Conservation (phyloP, 148 eudicot genomes). For the Rhododendron molle region DNA sequence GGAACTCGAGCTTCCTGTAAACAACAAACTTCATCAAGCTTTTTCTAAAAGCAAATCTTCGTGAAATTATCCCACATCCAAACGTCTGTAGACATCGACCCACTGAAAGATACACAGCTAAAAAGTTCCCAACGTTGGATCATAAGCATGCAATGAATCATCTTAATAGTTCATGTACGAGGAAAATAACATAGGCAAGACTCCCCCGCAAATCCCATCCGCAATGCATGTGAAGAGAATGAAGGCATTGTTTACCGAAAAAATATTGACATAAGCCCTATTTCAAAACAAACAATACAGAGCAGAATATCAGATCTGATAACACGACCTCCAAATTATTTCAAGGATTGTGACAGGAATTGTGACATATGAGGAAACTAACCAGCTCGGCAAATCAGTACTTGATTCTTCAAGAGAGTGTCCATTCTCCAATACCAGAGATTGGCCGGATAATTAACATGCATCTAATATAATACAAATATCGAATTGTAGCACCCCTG, state of each 20-base stretch:
- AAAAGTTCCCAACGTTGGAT: too few relatives aligned
- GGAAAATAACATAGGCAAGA: too few relatives aligned
- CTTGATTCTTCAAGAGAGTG: constrained; percentile 39
- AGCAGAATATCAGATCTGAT: not conserved
- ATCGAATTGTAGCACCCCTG: constrained; percentile 81
- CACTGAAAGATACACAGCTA: too few relatives aligned
- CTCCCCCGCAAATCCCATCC: not conserved
- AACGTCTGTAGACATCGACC: not conserved
- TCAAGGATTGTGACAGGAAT: not conserved
- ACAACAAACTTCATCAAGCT: constrained; percentile 11
- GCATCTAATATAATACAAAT: constrained; percentile 69
- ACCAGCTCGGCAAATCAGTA: constrained; percentile 60
- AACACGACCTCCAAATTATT: not conserved
- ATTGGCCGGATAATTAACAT: constrained; percentile 59
- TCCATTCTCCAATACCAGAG: constrained; percentile 67
- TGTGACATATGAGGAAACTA: constrained; percentile 19
- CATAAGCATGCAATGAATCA: too few relatives aligned
- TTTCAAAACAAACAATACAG: not conserved
- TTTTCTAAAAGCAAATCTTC: constrained; percentile 1
- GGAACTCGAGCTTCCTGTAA: constrained; percentile 80
- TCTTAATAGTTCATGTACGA: too few relatives aligned
- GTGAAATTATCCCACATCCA: not conserved
- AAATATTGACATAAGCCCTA: not conserved
- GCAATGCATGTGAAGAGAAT: not conserved
- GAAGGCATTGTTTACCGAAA: not conserved